These are phyloP conservation scores for Paramecium sonneborni DNA, from an alignment of 73 alveolate genomes.

Conservation along the genomic window DNA sequence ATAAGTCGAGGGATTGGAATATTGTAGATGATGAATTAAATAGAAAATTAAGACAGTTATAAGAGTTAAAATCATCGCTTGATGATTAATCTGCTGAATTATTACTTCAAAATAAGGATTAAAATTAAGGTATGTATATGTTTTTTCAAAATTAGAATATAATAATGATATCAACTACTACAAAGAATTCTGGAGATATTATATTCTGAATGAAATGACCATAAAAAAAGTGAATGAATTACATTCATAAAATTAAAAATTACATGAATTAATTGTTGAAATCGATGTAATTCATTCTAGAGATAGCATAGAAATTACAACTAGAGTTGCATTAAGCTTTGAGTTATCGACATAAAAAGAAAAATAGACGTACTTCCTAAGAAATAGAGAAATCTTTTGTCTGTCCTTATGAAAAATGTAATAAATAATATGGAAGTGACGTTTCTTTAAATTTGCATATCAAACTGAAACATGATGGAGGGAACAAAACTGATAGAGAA, in stretches of 20 bases:
- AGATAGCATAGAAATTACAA: slow-evolving; percentile 22
- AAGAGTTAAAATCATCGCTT: background rate
- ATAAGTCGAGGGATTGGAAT: slow-evolving; percentile 39
- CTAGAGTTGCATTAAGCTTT: slow-evolving; percentile 41
- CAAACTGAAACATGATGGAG: slow-evolving; percentile 82
- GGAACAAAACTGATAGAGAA: slow-evolving; percentile 87
- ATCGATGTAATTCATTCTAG: slow-evolving; percentile 8
- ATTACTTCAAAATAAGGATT: background rate
- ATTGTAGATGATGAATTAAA: slow-evolving; percentile 28
- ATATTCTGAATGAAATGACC: slow-evolving; percentile 63
- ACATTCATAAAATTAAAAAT: slow-evolving; percentile 11
- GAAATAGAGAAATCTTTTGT: slow-evolving; percentile 72
- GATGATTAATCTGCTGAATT: slow-evolving; percentile 33
- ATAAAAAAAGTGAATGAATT: slow-evolving; percentile 61
- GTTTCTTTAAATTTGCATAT: slow-evolving; percentile 81
- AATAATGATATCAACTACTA: slow-evolving; percentile 52
- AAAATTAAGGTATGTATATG: background rate
- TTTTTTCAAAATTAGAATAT: slow-evolving; percentile 35
- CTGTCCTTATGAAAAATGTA: slow-evolving; percentile 83
- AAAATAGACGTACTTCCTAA: slow-evolving; percentile 77
- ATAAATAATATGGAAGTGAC: slow-evolving; percentile 82
- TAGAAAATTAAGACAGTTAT: background rate
- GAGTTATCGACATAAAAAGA: slow-evolving; percentile 70
- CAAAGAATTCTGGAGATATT: slow-evolving; percentile 66
- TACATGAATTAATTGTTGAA: slow-evolving; percentile 40